Evolutionary conservation across 257 asterid species (phyloP).

Genomic region (Primulina eburnea): DNA sequence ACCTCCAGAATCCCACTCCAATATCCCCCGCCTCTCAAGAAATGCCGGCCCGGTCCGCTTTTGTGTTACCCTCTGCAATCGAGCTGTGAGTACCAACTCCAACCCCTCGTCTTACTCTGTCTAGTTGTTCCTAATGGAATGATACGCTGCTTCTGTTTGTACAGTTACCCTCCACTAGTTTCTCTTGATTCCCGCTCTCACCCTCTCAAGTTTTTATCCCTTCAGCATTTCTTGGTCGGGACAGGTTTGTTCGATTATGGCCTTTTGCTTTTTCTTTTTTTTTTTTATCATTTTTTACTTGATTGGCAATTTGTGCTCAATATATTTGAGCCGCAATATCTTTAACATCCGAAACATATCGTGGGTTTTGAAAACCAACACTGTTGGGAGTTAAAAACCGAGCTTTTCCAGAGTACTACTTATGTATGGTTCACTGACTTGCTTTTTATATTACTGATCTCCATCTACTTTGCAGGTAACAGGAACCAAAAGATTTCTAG

Average conservation of each 20-base stretch:
- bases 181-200: slow-evolving; percentile 32
- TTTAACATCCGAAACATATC: not conserved
- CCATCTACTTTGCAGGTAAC: slow-evolving; percentile 47
- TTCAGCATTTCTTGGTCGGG: slow-evolving; percentile 16
- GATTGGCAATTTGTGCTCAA: not conserved
- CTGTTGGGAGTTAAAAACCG: not conserved
- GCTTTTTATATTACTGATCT: not conserved
- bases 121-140: not conserved
- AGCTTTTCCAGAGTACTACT: too few species aligned
- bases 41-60: slow-evolving; percentile 29
- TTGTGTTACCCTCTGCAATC: slow-evolving; percentile 24
- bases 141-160: slow-evolving; percentile 8
- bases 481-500: slow-evolving; percentile 49
- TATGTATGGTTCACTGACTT: slow-evolving; percentile 7
- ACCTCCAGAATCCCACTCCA: too few species aligned
- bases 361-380: not conserved
- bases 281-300: not conserved
- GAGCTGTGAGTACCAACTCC: slow-evolving; percentile 28
- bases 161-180: slow-evolving; percentile 35
- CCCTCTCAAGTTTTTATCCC: slow-evolving; percentile 23
- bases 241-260: slow-evolving; percentile 22
- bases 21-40: not conserved
- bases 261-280: not conserved
- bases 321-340: not conserved
- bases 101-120: not conserved